These are phyloP conservation scores for Chlorella variabilis DNA, from an alignment of 163 green algal species.

Conservation along the genomic window DNA sequence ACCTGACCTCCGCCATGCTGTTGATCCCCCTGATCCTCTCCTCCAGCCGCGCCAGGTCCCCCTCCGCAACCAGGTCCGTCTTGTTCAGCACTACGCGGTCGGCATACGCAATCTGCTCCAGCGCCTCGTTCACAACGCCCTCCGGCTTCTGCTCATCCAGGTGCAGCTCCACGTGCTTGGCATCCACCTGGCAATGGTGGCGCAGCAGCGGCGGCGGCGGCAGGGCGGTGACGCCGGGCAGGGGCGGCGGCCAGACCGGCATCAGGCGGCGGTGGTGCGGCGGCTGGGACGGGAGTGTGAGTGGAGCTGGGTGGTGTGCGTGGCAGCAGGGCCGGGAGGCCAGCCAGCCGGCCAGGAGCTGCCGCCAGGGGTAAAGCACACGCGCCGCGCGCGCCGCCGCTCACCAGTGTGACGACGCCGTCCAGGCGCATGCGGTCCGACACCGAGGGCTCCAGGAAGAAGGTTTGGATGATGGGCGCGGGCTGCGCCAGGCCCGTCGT, in stretches of 20 bases:
- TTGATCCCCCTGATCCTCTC: conserved; percentile 76
- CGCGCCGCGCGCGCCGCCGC: too few relatives aligned
- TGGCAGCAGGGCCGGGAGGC: too few relatives aligned
- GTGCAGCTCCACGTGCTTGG: conserved; percentile 82
- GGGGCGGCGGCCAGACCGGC: too few relatives aligned
- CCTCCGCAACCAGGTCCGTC: conserved; percentile 82
- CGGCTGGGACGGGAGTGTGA: too few relatives aligned
- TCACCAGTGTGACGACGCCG: conserved; percentile 93
- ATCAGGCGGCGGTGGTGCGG: too few relatives aligned
- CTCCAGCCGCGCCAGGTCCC: conserved; percentile 66
- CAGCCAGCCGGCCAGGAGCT: too few relatives aligned
- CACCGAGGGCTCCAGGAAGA: conserved; percentile 78
- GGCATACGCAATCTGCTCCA: conserved; percentile 90
- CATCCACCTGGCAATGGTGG: conserved; percentile 75
- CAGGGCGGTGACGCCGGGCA: too few relatives aligned
- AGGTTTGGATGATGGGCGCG: conserved; percentile 92
- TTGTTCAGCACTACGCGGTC: conserved; percentile 98
- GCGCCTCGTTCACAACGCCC: conserved; percentile 83
- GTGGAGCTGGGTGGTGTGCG: too few relatives aligned
- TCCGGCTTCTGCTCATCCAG: conserved; percentile 65
- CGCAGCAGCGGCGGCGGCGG: neutral
- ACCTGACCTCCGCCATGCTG: conserved; percentile 64
- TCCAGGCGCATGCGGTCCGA: conserved; percentile 76
- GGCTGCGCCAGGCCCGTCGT: conserved; percentile 97
- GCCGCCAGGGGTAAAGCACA: too few relatives aligned